A percentile compares a stretch with the other conserved stretches of the same genome.
Evolutionary conservation across 208 protist species (phyloP).

Genomic region (Leishmania gerbilli): DNA sequence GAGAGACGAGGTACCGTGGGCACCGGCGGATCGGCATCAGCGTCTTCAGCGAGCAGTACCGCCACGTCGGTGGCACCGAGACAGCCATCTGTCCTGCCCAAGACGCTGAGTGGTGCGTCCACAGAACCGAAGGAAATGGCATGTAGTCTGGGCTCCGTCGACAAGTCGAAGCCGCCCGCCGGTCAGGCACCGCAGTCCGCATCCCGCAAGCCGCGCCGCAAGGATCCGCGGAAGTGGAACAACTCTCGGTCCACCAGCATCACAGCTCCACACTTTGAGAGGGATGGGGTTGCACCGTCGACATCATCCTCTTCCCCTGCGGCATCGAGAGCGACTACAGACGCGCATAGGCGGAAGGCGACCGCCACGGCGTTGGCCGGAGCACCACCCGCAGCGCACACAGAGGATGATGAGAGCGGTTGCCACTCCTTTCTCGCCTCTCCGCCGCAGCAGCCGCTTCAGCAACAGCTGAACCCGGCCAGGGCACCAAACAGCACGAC

Average conservation of each 20-base stretch:
- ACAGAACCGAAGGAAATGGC: not conserved
- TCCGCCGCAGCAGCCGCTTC: not conserved
- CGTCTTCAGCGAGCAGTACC: not conserved
- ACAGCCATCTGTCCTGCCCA: not conserved
- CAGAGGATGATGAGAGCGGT: too few species aligned
- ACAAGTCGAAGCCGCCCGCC: not conserved
- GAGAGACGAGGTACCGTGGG: too few species aligned
- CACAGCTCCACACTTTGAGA: not conserved
- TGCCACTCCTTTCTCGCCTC: not conserved
- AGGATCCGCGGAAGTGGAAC: not conserved
- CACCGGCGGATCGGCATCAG: not conserved
- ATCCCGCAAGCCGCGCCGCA: not conserved
- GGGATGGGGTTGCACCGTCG: not conserved
- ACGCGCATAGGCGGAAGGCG: too few species aligned
- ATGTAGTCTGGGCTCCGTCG: not conserved
- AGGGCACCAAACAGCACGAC: not conserved
- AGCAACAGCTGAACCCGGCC: not conserved
- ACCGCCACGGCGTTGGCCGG: not conserved
- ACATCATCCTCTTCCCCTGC: not conserved
- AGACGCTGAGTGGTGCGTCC: not conserved
- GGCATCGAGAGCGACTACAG: not conserved
- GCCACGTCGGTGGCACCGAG: not conserved
- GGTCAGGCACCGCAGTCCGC: not conserved
- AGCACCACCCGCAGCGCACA: not conserved
- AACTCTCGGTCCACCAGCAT: not conserved